Percentiles rank a stretch among this genome's conserved stretches.
phyloP scores from a whole-genome alignment of 2,329 filamentous ascomycete species.

The Juglanconis juglandina region DNA sequence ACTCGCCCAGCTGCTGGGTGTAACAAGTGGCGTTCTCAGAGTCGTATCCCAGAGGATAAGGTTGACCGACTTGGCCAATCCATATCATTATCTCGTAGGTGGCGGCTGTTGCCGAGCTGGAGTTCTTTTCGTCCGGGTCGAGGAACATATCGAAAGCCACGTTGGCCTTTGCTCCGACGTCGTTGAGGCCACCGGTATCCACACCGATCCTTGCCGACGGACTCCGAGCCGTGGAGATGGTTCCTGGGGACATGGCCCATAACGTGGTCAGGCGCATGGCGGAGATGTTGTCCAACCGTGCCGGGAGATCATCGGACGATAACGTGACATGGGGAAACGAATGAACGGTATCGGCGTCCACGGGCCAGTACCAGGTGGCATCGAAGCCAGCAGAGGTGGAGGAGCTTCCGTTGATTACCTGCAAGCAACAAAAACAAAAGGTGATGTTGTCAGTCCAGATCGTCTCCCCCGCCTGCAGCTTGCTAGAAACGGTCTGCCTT shows the following conservation, averaged over 20 bases:
- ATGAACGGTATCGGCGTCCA: constrained; percentile 26
- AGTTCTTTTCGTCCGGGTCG: constrained; percentile 24
- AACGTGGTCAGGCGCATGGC: constrained; percentile 24
- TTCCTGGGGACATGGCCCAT: constrained; percentile 29
- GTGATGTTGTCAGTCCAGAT: neutral
- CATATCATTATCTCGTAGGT: constrained; percentile 33
- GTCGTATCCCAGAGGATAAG: constrained; percentile 26
- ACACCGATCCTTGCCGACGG: constrained; percentile 19
- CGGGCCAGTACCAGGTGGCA: constrained; percentile 31
- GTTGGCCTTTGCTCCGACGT: constrained; percentile 24
- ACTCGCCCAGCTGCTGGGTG: constrained; percentile 22
- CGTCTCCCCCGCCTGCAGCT: neutral
- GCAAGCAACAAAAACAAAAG: neutral
- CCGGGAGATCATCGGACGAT: constrained; percentile 24
- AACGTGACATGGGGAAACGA: constrained; percentile 33
- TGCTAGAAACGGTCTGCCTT: neutral
- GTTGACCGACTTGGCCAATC: constrained; percentile 27
- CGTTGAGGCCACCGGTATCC: constrained; percentile 22
- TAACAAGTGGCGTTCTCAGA: constrained; percentile 23
- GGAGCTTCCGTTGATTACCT: constrained; percentile 17
- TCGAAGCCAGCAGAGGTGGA: constrained; percentile 23
- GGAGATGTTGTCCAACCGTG: constrained; percentile 27
- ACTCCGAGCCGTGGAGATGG: constrained; percentile 18
- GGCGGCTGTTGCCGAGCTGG: constrained; percentile 26
- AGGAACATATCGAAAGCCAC: constrained; percentile 33